Evolutionary conservation across 495 filamentous ascomycete genomes (phyloP), one percentile per base, ranked within the genome.

Genomic region (Rusavskia elegans): DNA sequence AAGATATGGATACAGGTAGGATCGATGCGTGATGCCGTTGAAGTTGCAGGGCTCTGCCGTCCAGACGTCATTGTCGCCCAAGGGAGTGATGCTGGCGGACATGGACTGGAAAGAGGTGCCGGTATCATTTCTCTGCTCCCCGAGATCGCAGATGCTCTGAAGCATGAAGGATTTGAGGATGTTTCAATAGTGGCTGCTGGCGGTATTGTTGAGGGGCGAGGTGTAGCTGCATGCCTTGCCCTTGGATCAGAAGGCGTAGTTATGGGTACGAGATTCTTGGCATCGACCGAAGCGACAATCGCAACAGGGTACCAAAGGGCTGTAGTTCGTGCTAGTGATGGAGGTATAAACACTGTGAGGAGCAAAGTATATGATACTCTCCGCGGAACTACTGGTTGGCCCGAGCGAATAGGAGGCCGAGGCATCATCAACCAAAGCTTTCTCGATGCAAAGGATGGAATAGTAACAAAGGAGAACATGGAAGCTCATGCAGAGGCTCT

Each of bases 1-100:
- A 73, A 71, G 55, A 70, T 84, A 51, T 88, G 83, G 79, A 64
- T 86, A 11, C 84, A 88, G 59, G 63, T 86, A 44, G 78, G 82
- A n/a, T 79, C 76, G 16, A 71, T 87, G 5, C 50, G 50, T 0
- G 79, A 80, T 52, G 79, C 81, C 0, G 17, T 78, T 0, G 66
- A 69, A 14, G 69, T 70, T 1, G 67, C 61, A 6, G 57, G 58
- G 20, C 53, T 51, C 5, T 60, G 65, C 16, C 29, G 44, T 7
- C 80, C 81, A 1, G 81, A 87, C 59, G 80, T 80, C 7, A 55
- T 89, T 1, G 81, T 87, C 8, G 68, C 83, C 10, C 83, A 89
- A 59, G 84, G 85, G 2, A 59, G 65, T 10, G 85, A 89, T 60
- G 82, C 85, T 0, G 84, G 85, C 6, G 85, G 85, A 0, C 85